phyloP scores from a whole-genome alignment of 192 early-diverging fungal species.

The Podila minutissima region DNA sequence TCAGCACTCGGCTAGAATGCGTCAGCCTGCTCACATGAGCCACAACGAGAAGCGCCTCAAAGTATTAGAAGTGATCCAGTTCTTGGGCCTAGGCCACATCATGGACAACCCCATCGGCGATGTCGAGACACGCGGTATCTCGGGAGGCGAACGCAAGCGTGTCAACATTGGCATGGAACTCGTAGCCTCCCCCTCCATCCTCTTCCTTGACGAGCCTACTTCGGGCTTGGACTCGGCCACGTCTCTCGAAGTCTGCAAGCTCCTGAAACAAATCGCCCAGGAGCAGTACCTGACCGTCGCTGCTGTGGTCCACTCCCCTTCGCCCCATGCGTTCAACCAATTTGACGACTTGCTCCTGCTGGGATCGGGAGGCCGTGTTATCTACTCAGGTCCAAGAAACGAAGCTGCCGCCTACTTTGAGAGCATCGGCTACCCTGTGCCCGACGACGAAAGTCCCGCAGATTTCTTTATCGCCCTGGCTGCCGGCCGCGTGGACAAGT shows the following conservation, averaged over 20 bases:
- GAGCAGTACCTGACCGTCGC: slow-evolving; percentile 70
- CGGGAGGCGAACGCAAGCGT: slow-evolving; percentile 78
- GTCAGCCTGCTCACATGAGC: slow-evolving; percentile 58
- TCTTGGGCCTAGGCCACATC: slow-evolving; percentile 64
- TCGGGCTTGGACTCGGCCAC: slow-evolving; percentile 76
- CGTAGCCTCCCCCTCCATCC: slow-evolving; percentile 61
- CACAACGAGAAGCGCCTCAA: slow-evolving; percentile 59
- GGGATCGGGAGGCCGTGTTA: slow-evolving; percentile 71
- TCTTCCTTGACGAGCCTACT: slow-evolving; percentile 78
- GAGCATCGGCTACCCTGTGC: slow-evolving; percentile 54
- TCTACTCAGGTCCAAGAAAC: slow-evolving; percentile 68
- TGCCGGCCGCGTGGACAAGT: slow-evolving; percentile 55
- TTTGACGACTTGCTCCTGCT: slow-evolving; percentile 78
- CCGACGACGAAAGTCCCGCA: slow-evolving; percentile 51
- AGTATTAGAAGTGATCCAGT: slow-evolving; percentile 65
- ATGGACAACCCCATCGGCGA: slow-evolving; percentile 64
- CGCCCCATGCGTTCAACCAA: slow-evolving; percentile 67
- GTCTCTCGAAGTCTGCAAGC: slow-evolving; percentile 68
- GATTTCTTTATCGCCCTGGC: slow-evolving; percentile 73
- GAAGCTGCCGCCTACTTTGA: slow-evolving; percentile 62
- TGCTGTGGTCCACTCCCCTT: slow-evolving; percentile 76
- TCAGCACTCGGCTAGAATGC: slow-evolving; percentile 72
- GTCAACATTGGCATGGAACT: slow-evolving; percentile 84
- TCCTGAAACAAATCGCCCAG: slow-evolving; percentile 68
- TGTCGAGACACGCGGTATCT: slow-evolving; percentile 72